A percentile compares a stretch with the other conserved stretches of the same genome.
Conservation (phyloP, 1,284 basidiomycete genomes). For the Trichosporon sp. region DNA sequence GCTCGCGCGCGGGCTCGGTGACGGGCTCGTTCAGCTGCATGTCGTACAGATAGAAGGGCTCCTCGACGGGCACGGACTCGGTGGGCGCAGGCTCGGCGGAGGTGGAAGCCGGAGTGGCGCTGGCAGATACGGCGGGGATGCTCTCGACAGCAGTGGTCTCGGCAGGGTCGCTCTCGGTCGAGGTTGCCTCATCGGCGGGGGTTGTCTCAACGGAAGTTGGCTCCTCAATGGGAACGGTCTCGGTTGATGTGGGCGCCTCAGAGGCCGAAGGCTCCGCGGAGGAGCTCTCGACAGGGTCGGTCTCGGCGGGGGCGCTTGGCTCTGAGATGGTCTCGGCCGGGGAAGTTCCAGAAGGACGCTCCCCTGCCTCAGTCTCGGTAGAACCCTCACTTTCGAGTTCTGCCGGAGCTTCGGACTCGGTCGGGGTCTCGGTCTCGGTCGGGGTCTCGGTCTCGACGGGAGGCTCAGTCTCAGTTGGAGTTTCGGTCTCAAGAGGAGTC, state of each 20-base stretch:
- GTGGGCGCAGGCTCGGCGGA: not conserved
- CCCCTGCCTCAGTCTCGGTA: not conserved
- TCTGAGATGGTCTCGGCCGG: too few relatives aligned
- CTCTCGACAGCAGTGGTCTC: constrained; percentile 2
- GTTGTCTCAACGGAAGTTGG: not conserved
- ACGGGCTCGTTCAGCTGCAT: constrained; percentile 1
- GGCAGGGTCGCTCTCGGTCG: constrained; percentile 6
- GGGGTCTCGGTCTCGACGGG: not conserved
- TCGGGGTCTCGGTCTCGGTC: too few relatives aligned
- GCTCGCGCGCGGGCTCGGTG: not conserved
- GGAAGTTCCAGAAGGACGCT: too few relatives aligned
- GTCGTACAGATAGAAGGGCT: not conserved
- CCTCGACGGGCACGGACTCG: not conserved
- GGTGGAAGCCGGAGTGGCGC: not conserved
- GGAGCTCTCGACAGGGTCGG: constrained; percentile 2
- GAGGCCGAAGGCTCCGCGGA: constrained; percentile 11
- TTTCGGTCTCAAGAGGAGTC: too few relatives aligned
- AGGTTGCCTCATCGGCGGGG: not conserved
- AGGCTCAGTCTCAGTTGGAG: too few relatives aligned
- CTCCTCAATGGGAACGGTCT: constrained; percentile 9
- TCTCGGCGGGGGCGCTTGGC: not conserved
- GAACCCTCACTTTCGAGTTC: too few relatives aligned
- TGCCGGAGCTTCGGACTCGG: too few relatives aligned
- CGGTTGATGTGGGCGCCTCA: constrained; percentile 36
- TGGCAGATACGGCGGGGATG: not conserved